A percentile compares a stretch with the other conserved stretches of the same genome.
Conservation (phyloP, 108 stramenopile genomes). For the Fistulifera solaris region DNA sequence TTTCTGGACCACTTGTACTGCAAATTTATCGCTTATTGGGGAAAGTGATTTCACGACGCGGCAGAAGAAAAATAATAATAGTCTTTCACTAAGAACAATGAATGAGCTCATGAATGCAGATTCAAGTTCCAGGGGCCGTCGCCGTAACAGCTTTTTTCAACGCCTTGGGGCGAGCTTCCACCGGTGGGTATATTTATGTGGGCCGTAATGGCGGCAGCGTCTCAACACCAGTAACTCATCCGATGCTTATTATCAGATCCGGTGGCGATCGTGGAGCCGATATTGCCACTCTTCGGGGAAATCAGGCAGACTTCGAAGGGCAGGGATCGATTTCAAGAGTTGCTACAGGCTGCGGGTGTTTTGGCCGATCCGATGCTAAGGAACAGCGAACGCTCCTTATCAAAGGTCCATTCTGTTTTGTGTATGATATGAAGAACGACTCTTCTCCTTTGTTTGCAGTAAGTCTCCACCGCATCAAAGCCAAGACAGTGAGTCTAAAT, state of each 20-base stretch:
- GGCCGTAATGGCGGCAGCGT: no score
- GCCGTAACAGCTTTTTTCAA: no score
- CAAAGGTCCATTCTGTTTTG: slow-evolving; percentile 78
- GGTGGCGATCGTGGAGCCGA: slow-evolving; percentile 54
- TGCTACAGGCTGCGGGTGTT: slow-evolving; percentile 19
- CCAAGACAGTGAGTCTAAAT: background rate
- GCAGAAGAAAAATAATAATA: no score
- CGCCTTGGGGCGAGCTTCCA: no score
- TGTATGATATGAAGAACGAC: slow-evolving; percentile 40
- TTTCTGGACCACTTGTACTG: no score
- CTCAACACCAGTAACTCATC: no score
- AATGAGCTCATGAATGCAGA: no score
- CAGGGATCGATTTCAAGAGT: slow-evolving; percentile 49
- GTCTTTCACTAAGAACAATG: no score
- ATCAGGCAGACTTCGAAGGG: slow-evolving; percentile 68
- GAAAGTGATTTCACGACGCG: no score
- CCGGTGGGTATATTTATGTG: no score
- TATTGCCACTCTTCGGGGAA: slow-evolving; percentile 61
- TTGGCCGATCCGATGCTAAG: slow-evolving; percentile 4
- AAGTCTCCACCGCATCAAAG: slow-evolving; percentile 41
- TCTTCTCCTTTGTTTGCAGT: slow-evolving; percentile 69
- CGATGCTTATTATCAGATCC: slow-evolving; percentile 31
- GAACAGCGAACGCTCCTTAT: slow-evolving; percentile 28
- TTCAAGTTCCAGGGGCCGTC: no score
- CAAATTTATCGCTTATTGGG: no score